A percentile compares a stretch with the other conserved stretches of the same genome.
These are phyloP conservation scores for Ascobolus immersus DNA, from an alignment of 495 filamentous ascomycete species.

Conservation along the genomic window DNA sequence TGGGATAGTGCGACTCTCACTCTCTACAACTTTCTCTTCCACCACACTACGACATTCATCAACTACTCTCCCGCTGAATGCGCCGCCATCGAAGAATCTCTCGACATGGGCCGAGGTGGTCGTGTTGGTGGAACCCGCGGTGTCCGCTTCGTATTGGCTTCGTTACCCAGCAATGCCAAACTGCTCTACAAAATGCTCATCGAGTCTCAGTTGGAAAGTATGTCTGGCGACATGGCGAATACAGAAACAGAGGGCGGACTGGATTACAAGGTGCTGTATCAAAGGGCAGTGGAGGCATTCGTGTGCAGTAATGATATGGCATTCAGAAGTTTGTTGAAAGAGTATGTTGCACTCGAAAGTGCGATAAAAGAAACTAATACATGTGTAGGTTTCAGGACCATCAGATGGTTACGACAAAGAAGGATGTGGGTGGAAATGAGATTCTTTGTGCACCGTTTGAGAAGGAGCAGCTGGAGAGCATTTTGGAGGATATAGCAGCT, in stretches of 20 bases:
- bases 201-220: constrained; percentile 50
- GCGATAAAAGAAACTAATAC: constrained; percentile 2
- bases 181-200: constrained; percentile 63
- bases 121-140: constrained; percentile 74
- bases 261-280: constrained; percentile 75
- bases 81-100: constrained; percentile 63
- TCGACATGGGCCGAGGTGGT: constrained; percentile 68
- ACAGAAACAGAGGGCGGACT: constrained; percentile 27
- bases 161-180: constrained; percentile 73
- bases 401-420: constrained; percentile 73
- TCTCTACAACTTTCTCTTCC: constrained; percentile 64
- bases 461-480: constrained; percentile 66
- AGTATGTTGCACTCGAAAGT: constrained; percentile 26
- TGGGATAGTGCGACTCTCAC: constrained; percentile 68
- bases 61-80: constrained; percentile 39
- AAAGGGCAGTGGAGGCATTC: constrained; percentile 87
- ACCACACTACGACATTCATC: constrained; percentile 77
- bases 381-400: constrained; percentile 62
- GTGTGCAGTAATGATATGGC: constrained; percentile 90
- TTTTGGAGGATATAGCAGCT: constrained; percentile 81
- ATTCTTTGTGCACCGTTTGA: constrained; percentile 62
- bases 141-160: constrained; percentile 69
- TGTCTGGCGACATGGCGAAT: constrained; percentile 23
- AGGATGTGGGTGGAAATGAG: constrained; percentile 64
- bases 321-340: constrained; percentile 78